phyloP scores from a whole-genome alignment of 768 basidiomycete species.

The Rhodotorula graminis region DNA sequence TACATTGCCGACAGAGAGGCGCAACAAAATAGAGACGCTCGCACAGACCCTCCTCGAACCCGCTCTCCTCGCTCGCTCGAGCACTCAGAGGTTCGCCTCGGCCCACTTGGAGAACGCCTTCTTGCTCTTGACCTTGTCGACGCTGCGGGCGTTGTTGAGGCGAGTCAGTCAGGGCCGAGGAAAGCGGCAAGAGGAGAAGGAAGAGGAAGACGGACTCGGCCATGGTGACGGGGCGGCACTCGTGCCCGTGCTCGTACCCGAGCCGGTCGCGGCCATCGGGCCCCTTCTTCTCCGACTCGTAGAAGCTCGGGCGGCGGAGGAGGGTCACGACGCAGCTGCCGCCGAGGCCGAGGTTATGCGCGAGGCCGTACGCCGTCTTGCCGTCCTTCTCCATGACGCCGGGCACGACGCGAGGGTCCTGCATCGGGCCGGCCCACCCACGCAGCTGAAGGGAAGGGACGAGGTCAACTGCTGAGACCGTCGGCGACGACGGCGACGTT shows the following conservation, averaged over 20 bases:
- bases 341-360: conserved; percentile 63
- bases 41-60: not conserved
- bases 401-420: conserved; percentile 26
- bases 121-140: conserved; percentile 68
- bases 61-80: too few relatives aligned
- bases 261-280: conserved; percentile 66
- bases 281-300: conserved; percentile 40
- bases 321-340: conserved; percentile 62
- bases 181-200: not conserved
- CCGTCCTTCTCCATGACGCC: conserved; percentile 25
- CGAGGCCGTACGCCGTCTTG: conserved; percentile 56
- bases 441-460: conserved; percentile 5
- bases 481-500: too few relatives aligned
- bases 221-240: conserved; percentile 60
- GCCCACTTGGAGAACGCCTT: conserved; percentile 43
- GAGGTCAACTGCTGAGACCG: too few relatives aligned
- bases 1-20: too few relatives aligned
- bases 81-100: conserved; percentile 13
- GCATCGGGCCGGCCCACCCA: conserved; percentile 39
- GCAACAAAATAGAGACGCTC: too few relatives aligned
- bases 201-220: conserved; percentile 54
- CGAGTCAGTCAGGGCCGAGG: not conserved
- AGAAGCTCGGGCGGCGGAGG: conserved; percentile 73
- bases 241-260: conserved; percentile 74
- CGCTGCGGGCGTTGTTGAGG: not conserved